A percentile compares a stretch with the other conserved stretches of the same genome.
Evolutionary conservation across 805 yeast species (phyloP).

Genomic region (Metschnikowia drakensbergensis): DNA sequence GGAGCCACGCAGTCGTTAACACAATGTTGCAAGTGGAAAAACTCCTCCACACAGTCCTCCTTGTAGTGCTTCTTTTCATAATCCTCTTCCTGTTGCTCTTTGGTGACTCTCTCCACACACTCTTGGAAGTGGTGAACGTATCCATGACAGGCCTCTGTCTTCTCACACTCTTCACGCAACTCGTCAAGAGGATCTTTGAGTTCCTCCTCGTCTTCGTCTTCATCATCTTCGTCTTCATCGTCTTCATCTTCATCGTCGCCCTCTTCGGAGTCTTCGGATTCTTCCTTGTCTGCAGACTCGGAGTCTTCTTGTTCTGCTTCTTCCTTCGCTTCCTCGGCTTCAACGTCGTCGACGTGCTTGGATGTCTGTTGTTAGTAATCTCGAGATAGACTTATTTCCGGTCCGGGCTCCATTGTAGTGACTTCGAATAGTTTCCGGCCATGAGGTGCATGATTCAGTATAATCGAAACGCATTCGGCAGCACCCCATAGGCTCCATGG

Average conservation of each 20-base stretch:
- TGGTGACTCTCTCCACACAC: conserved; percentile 92
- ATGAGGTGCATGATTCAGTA: too few relatives aligned
- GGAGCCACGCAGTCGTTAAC: conserved; percentile 89
- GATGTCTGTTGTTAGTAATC: conserved; percentile 11
- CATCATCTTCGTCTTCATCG: conserved; percentile 61
- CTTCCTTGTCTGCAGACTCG: conserved; percentile 23
- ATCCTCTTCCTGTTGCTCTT: conserved; percentile 78
- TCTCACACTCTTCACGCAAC: conserved; percentile 55
- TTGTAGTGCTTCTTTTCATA: conserved; percentile 78
- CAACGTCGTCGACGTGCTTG: conserved; percentile 11
- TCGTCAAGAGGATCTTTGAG: conserved; percentile 17
- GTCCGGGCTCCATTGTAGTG: too few relatives aligned
- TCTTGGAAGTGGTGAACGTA: conserved; percentile 87
- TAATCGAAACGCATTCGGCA: not conserved
- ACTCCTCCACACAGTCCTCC: conserved; percentile 98
- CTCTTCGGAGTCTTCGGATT: conserved; percentile 27
- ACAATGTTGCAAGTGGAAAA: conserved; percentile 94
- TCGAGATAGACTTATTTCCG: not conserved
- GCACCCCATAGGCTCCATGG: not conserved
- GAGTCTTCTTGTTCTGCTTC: not conserved
- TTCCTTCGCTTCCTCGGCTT: conserved; percentile 3
- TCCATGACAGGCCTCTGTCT: conserved; percentile 63
- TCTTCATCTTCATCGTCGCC: conserved; percentile 63
- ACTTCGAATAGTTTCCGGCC: too few relatives aligned
- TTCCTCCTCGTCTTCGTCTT: conserved; percentile 37